Evolutionary conservation across 192 early-diverging fungal species (phyloP).

Genomic region (Spizellomyces sp.): DNA sequence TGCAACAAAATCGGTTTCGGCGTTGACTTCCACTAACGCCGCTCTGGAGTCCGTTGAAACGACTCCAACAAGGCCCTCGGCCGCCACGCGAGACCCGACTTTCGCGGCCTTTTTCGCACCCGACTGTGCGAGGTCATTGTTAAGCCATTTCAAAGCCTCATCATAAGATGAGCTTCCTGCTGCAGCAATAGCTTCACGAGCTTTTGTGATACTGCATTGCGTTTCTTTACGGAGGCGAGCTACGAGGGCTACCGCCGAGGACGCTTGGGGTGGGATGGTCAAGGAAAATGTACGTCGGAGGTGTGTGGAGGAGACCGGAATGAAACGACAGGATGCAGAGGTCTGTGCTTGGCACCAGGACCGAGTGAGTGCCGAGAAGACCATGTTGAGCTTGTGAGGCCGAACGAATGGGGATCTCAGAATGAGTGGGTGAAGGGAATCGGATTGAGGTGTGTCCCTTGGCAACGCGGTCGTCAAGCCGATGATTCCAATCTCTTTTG

Average conservation of each 20-base stretch:
- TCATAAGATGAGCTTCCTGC: constrained; percentile 49
- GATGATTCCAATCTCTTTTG: too few species aligned
- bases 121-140: constrained; percentile 67
- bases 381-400: too few species aligned
- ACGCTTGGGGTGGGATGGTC: neutral
- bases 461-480: too few species aligned
- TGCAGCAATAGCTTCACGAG: constrained; percentile 76
- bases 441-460: too few species aligned
- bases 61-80: constrained; percentile 78
- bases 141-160: constrained; percentile 79
- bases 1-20: constrained; percentile 97
- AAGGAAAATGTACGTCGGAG: neutral
- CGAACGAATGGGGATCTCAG: too few species aligned
- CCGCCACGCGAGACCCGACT: constrained; percentile 72
- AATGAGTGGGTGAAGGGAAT: too few species aligned
- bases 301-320: neutral
- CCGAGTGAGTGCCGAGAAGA: too few species aligned
- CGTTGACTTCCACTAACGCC: constrained; percentile 68
- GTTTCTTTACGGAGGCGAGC: constrained; percentile 78
- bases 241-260: constrained; percentile 39
- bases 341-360: too few species aligned
- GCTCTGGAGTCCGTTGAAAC: constrained; percentile 51
- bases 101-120: constrained; percentile 83
- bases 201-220: constrained; percentile 77
- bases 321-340: too few species aligned